A percentile compares a stretch with the other conserved stretches of the same genome.
These are phyloP conservation scores for Cercophora samala DNA, from an alignment of 495 filamentous ascomycete species.

Conservation along the genomic window DNA sequence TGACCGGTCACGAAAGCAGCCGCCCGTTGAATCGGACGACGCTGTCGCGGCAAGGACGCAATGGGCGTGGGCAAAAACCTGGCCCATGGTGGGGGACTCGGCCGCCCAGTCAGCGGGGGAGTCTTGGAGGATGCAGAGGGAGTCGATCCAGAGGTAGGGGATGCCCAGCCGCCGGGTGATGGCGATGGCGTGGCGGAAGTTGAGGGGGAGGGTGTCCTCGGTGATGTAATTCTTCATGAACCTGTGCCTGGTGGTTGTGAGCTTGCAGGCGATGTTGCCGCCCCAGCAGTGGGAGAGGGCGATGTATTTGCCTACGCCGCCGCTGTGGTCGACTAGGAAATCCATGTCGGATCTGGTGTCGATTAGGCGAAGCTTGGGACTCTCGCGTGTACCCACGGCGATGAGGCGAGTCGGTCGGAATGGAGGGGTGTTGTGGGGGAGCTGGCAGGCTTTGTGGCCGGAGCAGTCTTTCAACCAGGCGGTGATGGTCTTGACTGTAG, in stretches of 20 bases:
- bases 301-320: not conserved
- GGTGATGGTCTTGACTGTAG: not conserved
- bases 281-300: not conserved
- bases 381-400: not conserved
- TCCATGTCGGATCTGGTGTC: not conserved
- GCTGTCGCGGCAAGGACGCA: conserved; percentile 9
- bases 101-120: conserved; percentile 1
- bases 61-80: conserved; percentile 7
- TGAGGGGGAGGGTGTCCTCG: not conserved
- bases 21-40: conserved; percentile 9
- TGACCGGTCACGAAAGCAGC: not conserved
- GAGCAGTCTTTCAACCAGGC: not conserved
- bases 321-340: not conserved
- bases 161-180: not conserved
- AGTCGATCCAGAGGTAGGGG: not conserved
- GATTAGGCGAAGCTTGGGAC: not conserved
- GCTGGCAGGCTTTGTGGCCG: not conserved
- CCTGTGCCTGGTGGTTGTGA: not conserved
- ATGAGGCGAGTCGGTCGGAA: not conserved
- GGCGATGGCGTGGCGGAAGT: not conserved
- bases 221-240: not conserved
- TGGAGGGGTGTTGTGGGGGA: not conserved
- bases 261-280: not conserved
- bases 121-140: not conserved
- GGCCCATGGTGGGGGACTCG: conserved; percentile 11